Conservation (phyloP, 1,284 basidiomycete species). For the Ustilago esculenta region DNA sequence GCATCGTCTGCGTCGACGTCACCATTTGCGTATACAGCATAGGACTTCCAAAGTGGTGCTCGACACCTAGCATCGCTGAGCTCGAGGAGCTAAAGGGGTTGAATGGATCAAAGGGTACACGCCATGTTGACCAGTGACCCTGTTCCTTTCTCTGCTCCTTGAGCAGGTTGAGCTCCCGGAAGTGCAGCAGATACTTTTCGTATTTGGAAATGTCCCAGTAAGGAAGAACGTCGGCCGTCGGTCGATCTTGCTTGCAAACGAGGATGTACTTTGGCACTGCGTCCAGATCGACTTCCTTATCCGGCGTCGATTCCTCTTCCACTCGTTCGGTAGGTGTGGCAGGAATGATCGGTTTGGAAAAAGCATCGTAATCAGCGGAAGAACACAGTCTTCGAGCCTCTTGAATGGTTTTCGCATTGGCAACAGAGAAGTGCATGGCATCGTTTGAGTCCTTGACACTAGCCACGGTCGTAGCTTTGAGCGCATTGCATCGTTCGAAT, state of each 20-base stretch:
- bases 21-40: slow-evolving; percentile 88
- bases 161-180: slow-evolving; percentile 18
- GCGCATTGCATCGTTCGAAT: slow-evolving; percentile 8
- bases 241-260: slow-evolving; percentile 16
- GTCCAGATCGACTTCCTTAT: slow-evolving; percentile 56
- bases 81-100: slow-evolving; percentile 15
- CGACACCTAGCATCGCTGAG: background rate
- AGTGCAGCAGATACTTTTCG: slow-evolving; percentile 24
- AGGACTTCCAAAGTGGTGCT: slow-evolving; percentile 73
- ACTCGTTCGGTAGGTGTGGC: background rate
- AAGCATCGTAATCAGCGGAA: slow-evolving; percentile 40
- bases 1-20: slow-evolving; percentile 92
- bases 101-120: slow-evolving; percentile 36
- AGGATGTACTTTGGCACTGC: slow-evolving; percentile 59
- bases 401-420: slow-evolving; percentile 5
- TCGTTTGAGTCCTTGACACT: slow-evolving; percentile 70
- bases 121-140: slow-evolving; percentile 35
- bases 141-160: slow-evolving; percentile 9
- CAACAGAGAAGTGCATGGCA: slow-evolving; percentile 73
- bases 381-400: slow-evolving; percentile 24
- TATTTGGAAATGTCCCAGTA: slow-evolving; percentile 51
- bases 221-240: slow-evolving; percentile 14
- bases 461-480: slow-evolving; percentile 9
- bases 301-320: slow-evolving; percentile 17
- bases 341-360: slow-evolving; percentile 27